Percentiles rank a stretch among this genome's conserved stretches.
Evolutionary conservation across 306 rosid genomes (phyloP).

Genomic region (Pterocarpus macrocarpus): DNA sequence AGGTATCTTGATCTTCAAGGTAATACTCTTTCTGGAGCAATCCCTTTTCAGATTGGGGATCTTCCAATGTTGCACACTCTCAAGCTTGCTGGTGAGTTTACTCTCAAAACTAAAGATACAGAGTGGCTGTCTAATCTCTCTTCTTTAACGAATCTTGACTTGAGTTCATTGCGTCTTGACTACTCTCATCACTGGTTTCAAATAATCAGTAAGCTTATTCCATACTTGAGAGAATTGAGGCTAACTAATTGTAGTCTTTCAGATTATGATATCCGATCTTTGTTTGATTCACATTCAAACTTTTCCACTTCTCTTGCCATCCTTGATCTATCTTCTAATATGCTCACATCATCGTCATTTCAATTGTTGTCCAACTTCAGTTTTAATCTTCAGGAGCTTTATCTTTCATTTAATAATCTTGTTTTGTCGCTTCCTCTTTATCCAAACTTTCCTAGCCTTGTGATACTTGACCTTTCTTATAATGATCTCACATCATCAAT

Average conservation of each 20-base stretch:
- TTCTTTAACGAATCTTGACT: neutral
- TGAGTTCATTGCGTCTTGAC: neutral
- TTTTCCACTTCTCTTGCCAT: slow-evolving; percentile 1
- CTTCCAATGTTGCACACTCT: slow-evolving; percentile 6
- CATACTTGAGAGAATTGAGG: neutral
- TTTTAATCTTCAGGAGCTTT: neutral
- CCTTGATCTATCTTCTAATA: slow-evolving; percentile 1
- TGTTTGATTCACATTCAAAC: neutral
- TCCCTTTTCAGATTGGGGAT: slow-evolving; percentile 14
- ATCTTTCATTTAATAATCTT: neutral
- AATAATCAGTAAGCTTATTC: neutral
- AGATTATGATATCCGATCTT: neutral
- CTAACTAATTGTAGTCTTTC: neutral
- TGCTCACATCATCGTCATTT: neutral
- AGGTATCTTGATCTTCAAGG: neutral
- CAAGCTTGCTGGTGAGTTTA: neutral
- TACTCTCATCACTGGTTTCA: neutral
- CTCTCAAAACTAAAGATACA: neutral
- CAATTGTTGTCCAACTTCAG: neutral
- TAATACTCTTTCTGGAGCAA: neutral
- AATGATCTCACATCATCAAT: neutral
- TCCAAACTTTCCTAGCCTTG: neutral
- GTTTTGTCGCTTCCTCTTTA: neutral
- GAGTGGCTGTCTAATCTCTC: neutral
- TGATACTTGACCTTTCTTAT: neutral